Conservation (phyloP, 495 filamentous ascomycete genomes). For the Pseudomonodictys pantanalensis region DNA sequence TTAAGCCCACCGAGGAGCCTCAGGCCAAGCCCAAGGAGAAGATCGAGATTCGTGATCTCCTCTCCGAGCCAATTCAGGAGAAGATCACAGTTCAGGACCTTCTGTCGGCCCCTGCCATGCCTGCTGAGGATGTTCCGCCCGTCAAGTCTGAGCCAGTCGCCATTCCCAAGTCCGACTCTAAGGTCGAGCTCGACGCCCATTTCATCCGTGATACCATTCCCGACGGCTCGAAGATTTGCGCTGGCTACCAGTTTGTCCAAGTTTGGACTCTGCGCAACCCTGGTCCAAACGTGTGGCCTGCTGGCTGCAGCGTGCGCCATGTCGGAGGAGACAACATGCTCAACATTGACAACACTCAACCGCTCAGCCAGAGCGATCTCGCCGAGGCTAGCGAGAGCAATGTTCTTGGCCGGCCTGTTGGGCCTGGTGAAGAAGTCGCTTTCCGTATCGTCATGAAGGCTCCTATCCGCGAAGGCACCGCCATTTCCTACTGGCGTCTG, state of each 20-base stretch:
- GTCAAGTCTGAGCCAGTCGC: slow-evolving; percentile 2
- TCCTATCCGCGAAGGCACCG: slow-evolving; percentile 66
- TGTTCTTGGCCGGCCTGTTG: slow-evolving; percentile 63
- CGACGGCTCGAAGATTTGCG: slow-evolving; percentile 70
- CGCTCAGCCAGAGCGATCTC: slow-evolving; percentile 68
- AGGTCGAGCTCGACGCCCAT: slow-evolving; percentile 59
- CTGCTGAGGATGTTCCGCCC: background rate
- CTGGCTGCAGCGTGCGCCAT: slow-evolving; percentile 85
- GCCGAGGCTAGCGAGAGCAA: slow-evolving; percentile 76
- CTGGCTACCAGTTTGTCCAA: slow-evolving; percentile 75
- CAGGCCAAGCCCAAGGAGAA: slow-evolving; percentile 38
- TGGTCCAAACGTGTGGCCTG: slow-evolving; percentile 76
- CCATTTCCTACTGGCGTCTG: slow-evolving; percentile 95
- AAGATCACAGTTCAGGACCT: slow-evolving; percentile 38
- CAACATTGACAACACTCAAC: slow-evolving; percentile 72
- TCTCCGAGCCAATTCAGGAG: slow-evolving; percentile 35
- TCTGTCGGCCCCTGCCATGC: slow-evolving; percentile 13
- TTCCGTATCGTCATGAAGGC: slow-evolving; percentile 85
- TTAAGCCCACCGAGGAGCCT: slow-evolving; percentile 56
- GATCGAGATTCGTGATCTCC: slow-evolving; percentile 43
- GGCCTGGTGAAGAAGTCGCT: slow-evolving; percentile 66
- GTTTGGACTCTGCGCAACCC: slow-evolving; percentile 90
- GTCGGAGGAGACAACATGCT: slow-evolving; percentile 95
- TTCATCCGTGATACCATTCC: slow-evolving; percentile 74
- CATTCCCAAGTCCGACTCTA: background rate